Evolutionary conservation across 1,284 basidiomycete species (phyloP).

Genomic region (Sporisorium exsertum): DNA sequence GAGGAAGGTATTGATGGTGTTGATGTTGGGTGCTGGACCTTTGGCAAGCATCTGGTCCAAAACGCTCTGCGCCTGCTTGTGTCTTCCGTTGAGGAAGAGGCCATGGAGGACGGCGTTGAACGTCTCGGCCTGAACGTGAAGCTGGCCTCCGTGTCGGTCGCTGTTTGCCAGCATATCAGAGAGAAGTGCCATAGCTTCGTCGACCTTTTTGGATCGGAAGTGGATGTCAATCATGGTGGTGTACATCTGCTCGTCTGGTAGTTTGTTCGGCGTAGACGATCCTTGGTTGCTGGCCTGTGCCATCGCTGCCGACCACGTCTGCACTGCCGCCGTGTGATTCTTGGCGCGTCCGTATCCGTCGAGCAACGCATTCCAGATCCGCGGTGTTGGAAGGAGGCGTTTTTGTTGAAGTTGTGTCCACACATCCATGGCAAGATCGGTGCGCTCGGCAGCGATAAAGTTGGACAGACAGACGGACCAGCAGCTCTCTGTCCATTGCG

Average conservation of each 20-base stretch:
- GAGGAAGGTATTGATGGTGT: conserved; percentile 60
- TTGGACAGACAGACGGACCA: conserved; percentile 55
- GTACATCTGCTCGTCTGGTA: conserved; percentile 52
- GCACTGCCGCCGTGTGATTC: conserved; percentile 36
- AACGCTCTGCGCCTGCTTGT: conserved; percentile 35
- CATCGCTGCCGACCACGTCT: conserved; percentile 49
- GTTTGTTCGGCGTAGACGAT: background rate
- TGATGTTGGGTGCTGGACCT: conserved; percentile 53
- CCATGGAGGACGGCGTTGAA: conserved; percentile 60
- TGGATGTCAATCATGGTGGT: conserved; percentile 61
- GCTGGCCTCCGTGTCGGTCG: conserved; percentile 14
- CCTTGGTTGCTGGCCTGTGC: conserved; percentile 1
- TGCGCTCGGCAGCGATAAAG: conserved; percentile 42
- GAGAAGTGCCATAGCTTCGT: conserved; percentile 49
- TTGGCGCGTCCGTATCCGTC: conserved; percentile 56
- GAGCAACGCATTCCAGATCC: conserved; percentile 57
- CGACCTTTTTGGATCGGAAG: conserved; percentile 32
- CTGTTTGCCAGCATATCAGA: conserved; percentile 30
- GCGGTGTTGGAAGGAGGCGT: conserved; percentile 26
- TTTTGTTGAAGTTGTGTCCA: conserved; percentile 42
- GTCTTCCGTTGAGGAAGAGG: conserved; percentile 29
- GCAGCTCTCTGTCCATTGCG: conserved; percentile 55
- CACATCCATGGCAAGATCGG: conserved; percentile 51
- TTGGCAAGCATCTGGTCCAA: conserved; percentile 50
- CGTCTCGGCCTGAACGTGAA: conserved; percentile 47